Percentiles rank a stretch among this genome's conserved stretches.
These are phyloP conservation scores for Aquilaria yunnanensis DNA, from an alignment of 345 rosid species.

Conservation along the genomic window DNA sequence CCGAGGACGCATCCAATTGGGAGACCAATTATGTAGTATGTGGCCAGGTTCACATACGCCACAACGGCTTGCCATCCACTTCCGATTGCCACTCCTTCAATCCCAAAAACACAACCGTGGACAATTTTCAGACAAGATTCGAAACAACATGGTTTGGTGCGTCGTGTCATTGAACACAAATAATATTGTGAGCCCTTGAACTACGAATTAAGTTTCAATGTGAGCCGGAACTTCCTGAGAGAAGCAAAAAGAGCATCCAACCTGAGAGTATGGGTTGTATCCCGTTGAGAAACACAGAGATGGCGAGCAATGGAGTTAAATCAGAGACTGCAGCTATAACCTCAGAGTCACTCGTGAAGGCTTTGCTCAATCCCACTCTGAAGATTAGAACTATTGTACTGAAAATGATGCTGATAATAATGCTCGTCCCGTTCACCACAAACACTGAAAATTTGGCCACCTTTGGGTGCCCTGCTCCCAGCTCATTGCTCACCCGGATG, in stretches of 20 bases:
- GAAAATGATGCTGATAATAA: constrained; percentile 53
- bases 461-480: constrained; percentile 73
- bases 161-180: neutral
- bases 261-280: constrained; percentile 97
- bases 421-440: constrained; percentile 56
- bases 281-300: constrained; percentile 77
- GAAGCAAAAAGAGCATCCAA: constrained; percentile 1
- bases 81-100: constrained; percentile 85
- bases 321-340: constrained; percentile 62
- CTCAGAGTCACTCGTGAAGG: constrained; percentile 56
- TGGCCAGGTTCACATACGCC: constrained; percentile 71
- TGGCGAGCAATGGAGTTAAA: constrained; percentile 74
- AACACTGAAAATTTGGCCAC: constrained; percentile 77
- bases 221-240: no score
- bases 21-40: constrained; percentile 80
- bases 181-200: neutral
- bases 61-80: constrained; percentile 97
- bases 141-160: neutral
- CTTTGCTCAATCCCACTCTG: constrained; percentile 52
- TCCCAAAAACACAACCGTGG: neutral
- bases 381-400: constrained; percentile 40
- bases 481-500: constrained; percentile 81
- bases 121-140: neutral
- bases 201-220: no score
- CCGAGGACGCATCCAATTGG: constrained; percentile 87